Percentiles rank a stretch among this genome's conserved stretches.
phyloP scores from a whole-genome alignment of 75 land plant species.

The Picea sitchensis region DNA sequence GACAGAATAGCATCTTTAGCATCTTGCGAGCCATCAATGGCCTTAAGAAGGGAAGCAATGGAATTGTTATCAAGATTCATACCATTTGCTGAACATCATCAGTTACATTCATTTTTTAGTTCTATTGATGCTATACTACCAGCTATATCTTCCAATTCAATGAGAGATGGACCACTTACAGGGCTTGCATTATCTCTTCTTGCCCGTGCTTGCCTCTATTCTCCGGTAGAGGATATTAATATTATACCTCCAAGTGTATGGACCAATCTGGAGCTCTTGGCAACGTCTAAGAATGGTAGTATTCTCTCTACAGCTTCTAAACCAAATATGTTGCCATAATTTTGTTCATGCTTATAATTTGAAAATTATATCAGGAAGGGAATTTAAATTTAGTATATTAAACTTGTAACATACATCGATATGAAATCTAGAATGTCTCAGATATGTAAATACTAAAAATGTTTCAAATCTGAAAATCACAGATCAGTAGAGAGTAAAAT shows the following conservation, averaged over 20 bases:
- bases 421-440: no score
- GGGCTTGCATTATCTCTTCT: conserved; percentile 59
- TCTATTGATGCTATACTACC: conserved; percentile 51
- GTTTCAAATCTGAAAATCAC: no score
- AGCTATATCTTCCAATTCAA: conserved; percentile 22
- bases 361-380: no score
- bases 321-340: no score
- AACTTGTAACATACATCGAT: no score
- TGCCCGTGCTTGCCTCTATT: conserved; percentile 67
- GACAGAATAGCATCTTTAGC: conserved; percentile 58
- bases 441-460: no score
- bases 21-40: conserved; percentile 52
- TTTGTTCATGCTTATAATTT: no score
- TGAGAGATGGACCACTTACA: conserved; percentile 48
- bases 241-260: conserved; percentile 74
- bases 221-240: conserved; percentile 59
- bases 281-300: conserved; percentile 42
- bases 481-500: no score
- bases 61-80: conserved; percentile 40
- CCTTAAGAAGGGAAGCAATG: conserved; percentile 58
- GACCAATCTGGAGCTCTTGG: conserved; percentile 60
- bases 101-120: conserved; percentile 64
- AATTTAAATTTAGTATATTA: no score
- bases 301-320: no score
- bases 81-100: conserved; percentile 52